Conservation (phyloP, 2,329 filamentous ascomycete genomes). For the Diaporthe capsici region DNA sequence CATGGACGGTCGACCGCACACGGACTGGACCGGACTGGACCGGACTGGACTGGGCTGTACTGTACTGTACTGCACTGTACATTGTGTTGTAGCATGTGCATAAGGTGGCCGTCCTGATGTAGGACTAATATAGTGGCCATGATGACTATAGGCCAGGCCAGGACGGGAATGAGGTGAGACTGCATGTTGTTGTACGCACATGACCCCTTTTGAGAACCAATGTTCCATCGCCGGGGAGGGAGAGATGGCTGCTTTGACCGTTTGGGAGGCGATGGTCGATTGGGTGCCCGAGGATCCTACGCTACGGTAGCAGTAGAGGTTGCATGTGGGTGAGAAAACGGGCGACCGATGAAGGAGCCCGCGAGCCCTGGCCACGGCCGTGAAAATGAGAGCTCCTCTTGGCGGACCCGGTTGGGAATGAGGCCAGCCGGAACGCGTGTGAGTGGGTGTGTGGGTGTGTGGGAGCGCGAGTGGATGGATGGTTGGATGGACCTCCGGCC, state of each 20-base stretch:
- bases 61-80: not conserved
- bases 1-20: not conserved
- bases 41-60: not conserved
- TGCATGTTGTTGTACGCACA: slow-evolving; percentile 24
- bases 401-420: slow-evolving; percentile 27
- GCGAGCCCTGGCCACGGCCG: not conserved
- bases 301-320: slow-evolving; percentile 26
- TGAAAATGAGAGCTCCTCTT: slow-evolving; percentile 12
- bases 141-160: slow-evolving; percentile 19
- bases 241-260: slow-evolving; percentile 31
- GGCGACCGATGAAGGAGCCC: slow-evolving; percentile 27
- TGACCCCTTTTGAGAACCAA: slow-evolving; percentile 33
- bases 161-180: slow-evolving; percentile 16
- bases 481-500: slow-evolving; percentile 17
- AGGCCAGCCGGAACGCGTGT: slow-evolving; percentile 6
- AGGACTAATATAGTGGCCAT: slow-evolving; percentile 6
- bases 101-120: slow-evolving; percentile 19
- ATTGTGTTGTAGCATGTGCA: slow-evolving; percentile 15
- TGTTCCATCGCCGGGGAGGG: slow-evolving; percentile 22
- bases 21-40: not conserved
- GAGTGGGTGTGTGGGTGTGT: slow-evolving; percentile 8
- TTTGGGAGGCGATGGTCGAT: slow-evolving; percentile 30
- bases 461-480: slow-evolving; percentile 2
- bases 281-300: slow-evolving; percentile 30
- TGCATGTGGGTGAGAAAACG: slow-evolving; percentile 23